A percentile compares a stretch with the other conserved stretches of the same genome.
These are phyloP conservation scores for Butyriboletus appendiculatus DNA, from an alignment of 1,284 basidiomycete species.

Conservation along the genomic window DNA sequence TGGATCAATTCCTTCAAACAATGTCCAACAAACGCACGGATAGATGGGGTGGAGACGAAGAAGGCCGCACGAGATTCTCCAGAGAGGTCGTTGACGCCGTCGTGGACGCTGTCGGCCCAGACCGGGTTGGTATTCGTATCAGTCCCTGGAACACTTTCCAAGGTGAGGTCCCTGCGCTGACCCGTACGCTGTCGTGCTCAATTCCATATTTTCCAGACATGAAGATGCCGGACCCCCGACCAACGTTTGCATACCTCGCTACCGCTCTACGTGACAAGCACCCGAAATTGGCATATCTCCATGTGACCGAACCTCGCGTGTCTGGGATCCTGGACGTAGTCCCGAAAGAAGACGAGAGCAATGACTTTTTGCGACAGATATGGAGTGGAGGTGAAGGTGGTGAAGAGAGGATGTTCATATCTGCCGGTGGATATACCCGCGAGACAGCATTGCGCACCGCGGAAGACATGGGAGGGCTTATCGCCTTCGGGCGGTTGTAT, in stretches of 20 bases:
- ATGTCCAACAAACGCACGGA: constrained; percentile 50
- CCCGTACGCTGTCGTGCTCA: not conserved
- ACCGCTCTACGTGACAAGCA: constrained; percentile 34
- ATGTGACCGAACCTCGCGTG: constrained; percentile 51
- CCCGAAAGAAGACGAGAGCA: constrained; percentile 2
- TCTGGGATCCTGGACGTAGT: constrained; percentile 13
- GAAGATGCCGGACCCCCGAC: constrained; percentile 38
- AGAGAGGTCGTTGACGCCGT: constrained; percentile 49
- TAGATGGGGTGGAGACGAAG: constrained; percentile 54
- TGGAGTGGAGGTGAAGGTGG: constrained; percentile 29
- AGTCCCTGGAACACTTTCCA: constrained; percentile 50
- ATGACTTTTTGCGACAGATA: constrained; percentile 32
- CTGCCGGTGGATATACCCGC: constrained; percentile 42
- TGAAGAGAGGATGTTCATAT: constrained; percentile 42
- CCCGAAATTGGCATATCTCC: constrained; percentile 54
- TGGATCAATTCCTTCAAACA: constrained; percentile 35
- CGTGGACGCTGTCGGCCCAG: constrained; percentile 39
- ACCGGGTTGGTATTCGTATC: constrained; percentile 50
- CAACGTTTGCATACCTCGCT: constrained; percentile 43
- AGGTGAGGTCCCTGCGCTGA: constrained; percentile 24
- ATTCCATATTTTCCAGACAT: constrained; percentile 25
- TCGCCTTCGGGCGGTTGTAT: constrained; percentile 47
- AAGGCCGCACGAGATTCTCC: constrained; percentile 50
- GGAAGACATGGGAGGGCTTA: constrained; percentile 32
- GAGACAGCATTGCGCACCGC: constrained; percentile 19